Base-by-base conservation (phyloP, 2,329 filamentous ascomycete species). In the Verticillium isaacii region DNA sequence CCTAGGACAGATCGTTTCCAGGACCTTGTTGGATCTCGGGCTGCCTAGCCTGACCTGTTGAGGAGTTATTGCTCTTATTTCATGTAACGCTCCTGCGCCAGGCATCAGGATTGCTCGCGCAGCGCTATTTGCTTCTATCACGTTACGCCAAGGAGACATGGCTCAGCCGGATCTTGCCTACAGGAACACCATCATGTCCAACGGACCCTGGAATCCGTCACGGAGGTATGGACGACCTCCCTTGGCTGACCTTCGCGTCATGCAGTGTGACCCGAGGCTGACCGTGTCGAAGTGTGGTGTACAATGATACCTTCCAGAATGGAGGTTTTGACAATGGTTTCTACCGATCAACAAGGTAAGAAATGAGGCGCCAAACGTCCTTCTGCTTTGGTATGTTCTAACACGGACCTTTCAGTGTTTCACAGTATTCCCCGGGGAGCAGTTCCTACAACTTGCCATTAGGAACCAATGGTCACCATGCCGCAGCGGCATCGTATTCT, bases 191-290 rank as follows among this genome's bases (percentile, higher is more conserved):
- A 73, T 74, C 69, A 76, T 77, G 72, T 73, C 79, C 64, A 78
- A 76, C 72, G 77, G 80, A 67, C 76, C 80, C 62, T 84, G 82
- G 82, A 77, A 78, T 66, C 71, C 79, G 66, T 74, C 78, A 66
- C 80, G 79, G 74, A 85, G 81, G 82, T 85, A 79, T 78, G 80
- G 74, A 71, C 29, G 5, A 29, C 63, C 68, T 57, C 62, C 63
- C 54, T 32, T 58, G 63, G 36, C n/a, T 50, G 45, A 32, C 55
- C 23, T 63, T 34, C 52, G 56, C 32, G 52, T 36, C 19, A 25
- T 25, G 45, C 8, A 5, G 12, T 23, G 45, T 19, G 19, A 8
- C 45, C 45, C 11, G 45, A 23, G 62, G 66, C 64, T 29, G 29
- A 55, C 36, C 39, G 56, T 19, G 3, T 56, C 61, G 65, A 72